Conservation (phyloP, 1,284 basidiomycete species). For the Coriolopsis trogii region DNA sequence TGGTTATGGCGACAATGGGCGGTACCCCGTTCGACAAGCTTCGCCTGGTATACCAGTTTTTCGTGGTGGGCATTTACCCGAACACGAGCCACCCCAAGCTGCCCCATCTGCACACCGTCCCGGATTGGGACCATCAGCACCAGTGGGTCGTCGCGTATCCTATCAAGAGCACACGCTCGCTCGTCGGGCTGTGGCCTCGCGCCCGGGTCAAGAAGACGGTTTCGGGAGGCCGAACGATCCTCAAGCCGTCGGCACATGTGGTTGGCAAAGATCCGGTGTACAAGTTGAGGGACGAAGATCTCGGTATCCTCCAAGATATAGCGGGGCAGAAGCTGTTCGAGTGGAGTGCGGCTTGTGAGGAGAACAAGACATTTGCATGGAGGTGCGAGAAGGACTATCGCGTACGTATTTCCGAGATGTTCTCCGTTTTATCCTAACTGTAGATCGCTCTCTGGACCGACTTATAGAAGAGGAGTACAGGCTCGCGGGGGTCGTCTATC, state of each 20-base stretch:
- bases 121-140: not conserved
- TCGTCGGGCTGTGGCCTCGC: not conserved
- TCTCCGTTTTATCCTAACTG: too few relatives aligned
- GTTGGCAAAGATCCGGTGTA: not conserved
- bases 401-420: too few relatives aligned
- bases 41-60: not conserved
- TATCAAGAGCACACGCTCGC: not conserved
- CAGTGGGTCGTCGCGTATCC: not conserved
- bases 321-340: too few relatives aligned
- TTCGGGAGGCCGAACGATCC: slow-evolving; percentile 20
- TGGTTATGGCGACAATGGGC: not conserved
- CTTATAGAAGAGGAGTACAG: too few relatives aligned
- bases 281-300: too few relatives aligned
- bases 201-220: too few relatives aligned
- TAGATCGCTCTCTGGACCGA: too few relatives aligned
- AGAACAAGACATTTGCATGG: too few relatives aligned
- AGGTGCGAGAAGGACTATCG: too few relatives aligned
- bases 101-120: not conserved
- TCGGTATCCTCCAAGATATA: too few relatives aligned
- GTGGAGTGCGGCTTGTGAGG: too few relatives aligned
- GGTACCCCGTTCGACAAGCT: not conserved
- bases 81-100: not conserved
- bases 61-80: not conserved
- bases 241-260: not conserved
- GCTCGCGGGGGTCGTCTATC: too few relatives aligned